These are phyloP conservation scores for Quercus cerris DNA, from an alignment of 306 rosid genomes.

Conservation along the genomic window DNA sequence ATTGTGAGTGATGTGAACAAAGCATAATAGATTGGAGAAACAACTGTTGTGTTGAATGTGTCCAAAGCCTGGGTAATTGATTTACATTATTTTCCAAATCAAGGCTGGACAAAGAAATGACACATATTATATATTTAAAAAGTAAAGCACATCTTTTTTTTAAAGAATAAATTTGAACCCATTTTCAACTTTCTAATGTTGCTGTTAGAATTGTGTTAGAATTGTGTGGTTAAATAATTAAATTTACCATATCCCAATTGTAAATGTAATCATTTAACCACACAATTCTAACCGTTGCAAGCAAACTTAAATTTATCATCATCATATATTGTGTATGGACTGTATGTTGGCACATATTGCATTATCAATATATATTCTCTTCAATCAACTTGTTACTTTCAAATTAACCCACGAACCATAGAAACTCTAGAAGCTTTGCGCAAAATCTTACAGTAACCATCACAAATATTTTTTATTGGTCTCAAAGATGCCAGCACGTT, in stretches of 20 bases:
- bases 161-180: not conserved
- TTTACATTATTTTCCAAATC: slow-evolving; percentile 12
- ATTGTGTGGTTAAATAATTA: too few species aligned
- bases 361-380: not conserved
- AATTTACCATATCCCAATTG: too few species aligned
- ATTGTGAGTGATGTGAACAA: slow-evolving; percentile 89
- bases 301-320: not conserved
- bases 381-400: not conserved
- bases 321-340: not conserved
- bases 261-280: too few species aligned
- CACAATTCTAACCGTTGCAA: not conserved
- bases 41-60: slow-evolving; percentile 80
- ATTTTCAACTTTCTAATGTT: not conserved
- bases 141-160: not conserved
- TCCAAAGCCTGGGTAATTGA: slow-evolving; percentile 73
- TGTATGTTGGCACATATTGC: not conserved
- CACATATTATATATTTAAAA: not conserved
- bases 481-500: not conserved
- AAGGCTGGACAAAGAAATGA: slow-evolving; percentile 11
- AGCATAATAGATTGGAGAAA: slow-evolving; percentile 91
- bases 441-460: not conserved
- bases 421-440: not conserved
- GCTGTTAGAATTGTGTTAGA: too few species aligned
- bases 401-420: not conserved
- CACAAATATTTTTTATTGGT: not conserved